phyloP scores from a whole-genome alignment of 2,329 filamentous ascomycete genomes.

The Ceratocystis albifundus region DNA sequence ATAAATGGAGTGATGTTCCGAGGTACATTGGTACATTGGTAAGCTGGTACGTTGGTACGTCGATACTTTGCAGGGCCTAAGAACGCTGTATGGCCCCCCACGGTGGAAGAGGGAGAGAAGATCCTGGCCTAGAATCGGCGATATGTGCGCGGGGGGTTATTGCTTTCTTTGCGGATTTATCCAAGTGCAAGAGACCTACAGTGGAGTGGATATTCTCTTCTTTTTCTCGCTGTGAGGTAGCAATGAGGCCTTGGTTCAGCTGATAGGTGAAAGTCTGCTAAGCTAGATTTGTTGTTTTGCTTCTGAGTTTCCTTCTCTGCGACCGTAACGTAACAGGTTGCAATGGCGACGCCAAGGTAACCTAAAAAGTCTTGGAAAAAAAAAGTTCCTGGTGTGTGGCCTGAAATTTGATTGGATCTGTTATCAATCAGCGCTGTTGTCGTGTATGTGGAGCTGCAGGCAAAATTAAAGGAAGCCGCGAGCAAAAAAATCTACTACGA shows the following conservation, averaged over 20 bases:
- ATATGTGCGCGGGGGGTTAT: neutral
- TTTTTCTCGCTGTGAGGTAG: too few relatives aligned
- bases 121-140: neutral
- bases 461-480: conserved; percentile 32
- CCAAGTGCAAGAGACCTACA: neutral
- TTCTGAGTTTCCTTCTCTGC: neutral
- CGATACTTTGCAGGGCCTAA: too few relatives aligned
- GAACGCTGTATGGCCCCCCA: too few relatives aligned
- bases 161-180: neutral
- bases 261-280: too few relatives aligned
- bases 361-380: neutral
- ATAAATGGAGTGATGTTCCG: neutral
- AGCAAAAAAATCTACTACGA: neutral
- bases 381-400: neutral
- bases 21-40: neutral
- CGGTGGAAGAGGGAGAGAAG: too few relatives aligned
- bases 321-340: neutral
- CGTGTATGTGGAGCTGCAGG: conserved; percentile 25
- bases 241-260: too few relatives aligned
- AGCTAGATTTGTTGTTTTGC: too few relatives aligned
- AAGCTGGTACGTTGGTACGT: too few relatives aligned
- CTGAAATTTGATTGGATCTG: neutral
- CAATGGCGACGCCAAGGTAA: neutral
- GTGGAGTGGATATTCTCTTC: neutral
- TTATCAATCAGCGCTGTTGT: conserved; percentile 16